Percentiles rank a stretch among this genome's conserved stretches.
These are phyloP conservation scores for Artemisia princeps DNA, from an alignment of 140 eudicot species.

Conservation along the genomic window DNA sequence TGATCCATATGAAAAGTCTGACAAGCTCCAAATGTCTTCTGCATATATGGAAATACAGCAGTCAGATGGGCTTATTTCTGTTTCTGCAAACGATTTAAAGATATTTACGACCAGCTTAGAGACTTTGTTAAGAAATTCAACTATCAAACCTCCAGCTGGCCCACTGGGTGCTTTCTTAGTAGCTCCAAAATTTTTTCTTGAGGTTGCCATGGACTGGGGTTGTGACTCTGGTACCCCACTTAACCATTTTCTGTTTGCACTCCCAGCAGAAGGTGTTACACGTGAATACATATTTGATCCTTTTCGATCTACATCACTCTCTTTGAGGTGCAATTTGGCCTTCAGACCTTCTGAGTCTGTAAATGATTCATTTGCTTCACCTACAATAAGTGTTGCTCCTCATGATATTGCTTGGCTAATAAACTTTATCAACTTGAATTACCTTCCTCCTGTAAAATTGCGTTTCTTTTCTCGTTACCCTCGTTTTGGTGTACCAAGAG, in stretches of 20 bases:
- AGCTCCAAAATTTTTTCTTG: conserved; percentile 57
- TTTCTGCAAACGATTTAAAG: conserved; percentile 56
- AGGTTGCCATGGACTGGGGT: conserved; percentile 86
- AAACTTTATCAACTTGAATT: conserved; percentile 62
- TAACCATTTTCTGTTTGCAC: conserved; percentile 82
- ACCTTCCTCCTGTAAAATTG: conserved; percentile 72
- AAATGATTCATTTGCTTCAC: conserved; percentile 35
- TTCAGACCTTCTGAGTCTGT: conserved; percentile 49
- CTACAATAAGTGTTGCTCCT: conserved; percentile 65
- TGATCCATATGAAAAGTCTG: conserved; percentile 78
- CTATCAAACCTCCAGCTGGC: conserved; percentile 51
- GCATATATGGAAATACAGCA: conserved; percentile 72
- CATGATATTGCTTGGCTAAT: conserved; percentile 79
- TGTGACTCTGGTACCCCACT: conserved; percentile 85
- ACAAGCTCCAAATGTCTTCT: conserved; percentile 55
- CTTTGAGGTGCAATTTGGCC: conserved; percentile 59
- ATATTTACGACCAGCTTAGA: conserved; percentile 77
- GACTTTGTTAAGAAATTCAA: conserved; percentile 43
- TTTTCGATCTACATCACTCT: conserved; percentile 77
- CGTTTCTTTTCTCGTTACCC: conserved; percentile 93
- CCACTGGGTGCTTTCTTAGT: conserved; percentile 48
- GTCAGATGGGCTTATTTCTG: conserved; percentile 75
- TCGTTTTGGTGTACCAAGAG: conserved; percentile 83
- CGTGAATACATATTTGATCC: conserved; percentile 75
- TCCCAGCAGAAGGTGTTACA: conserved; percentile 70